Conservation (phyloP, 192 early-diverging fungal genomes). For the Allomyces arbusculus region DNA sequence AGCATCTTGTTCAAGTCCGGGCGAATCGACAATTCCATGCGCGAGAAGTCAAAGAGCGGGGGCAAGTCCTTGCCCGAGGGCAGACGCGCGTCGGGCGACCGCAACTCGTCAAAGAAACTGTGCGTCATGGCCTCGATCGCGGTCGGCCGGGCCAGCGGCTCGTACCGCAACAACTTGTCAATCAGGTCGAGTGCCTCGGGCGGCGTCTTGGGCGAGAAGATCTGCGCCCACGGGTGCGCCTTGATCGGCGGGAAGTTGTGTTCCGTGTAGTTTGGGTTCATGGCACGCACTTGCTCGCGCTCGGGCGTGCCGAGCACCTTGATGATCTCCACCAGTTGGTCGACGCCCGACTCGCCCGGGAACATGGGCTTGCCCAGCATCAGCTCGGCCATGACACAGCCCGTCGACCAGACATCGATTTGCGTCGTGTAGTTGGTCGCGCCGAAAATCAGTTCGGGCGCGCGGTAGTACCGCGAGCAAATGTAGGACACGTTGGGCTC, state of each 20-base stretch:
- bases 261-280: conserved; percentile 97
- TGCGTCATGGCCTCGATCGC: conserved; percentile 82
- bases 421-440: conserved; percentile 76
- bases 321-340: conserved; percentile 98
- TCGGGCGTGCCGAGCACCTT: conserved; percentile 95
- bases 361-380: conserved; percentile 84
- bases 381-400: conserved; percentile 92
- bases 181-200: conserved; percentile 78
- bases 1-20: conserved; percentile 56
- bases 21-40: conserved; percentile 63
- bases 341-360: conserved; percentile 90
- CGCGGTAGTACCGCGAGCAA: conserved; percentile 92
- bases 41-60: conserved; percentile 69
- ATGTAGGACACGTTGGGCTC: conserved; percentile 98
- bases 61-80: conserved; percentile 69
- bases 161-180: conserved; percentile 72
- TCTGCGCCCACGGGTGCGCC: conserved; percentile 65
- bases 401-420: conserved; percentile 88
- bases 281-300: conserved; percentile 81
- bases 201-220: conserved; percentile 64
- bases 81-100: conserved; percentile 59
- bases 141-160: conserved; percentile 55
- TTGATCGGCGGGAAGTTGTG: conserved; percentile 98
- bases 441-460: conserved; percentile 92
- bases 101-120: conserved; percentile 94